Percentiles rank a stretch among this genome's conserved stretches.
These are phyloP conservation scores for Cordyceps militaris DNA, from an alignment of 2,329 filamentous ascomycete species.

Conservation along the genomic window DNA sequence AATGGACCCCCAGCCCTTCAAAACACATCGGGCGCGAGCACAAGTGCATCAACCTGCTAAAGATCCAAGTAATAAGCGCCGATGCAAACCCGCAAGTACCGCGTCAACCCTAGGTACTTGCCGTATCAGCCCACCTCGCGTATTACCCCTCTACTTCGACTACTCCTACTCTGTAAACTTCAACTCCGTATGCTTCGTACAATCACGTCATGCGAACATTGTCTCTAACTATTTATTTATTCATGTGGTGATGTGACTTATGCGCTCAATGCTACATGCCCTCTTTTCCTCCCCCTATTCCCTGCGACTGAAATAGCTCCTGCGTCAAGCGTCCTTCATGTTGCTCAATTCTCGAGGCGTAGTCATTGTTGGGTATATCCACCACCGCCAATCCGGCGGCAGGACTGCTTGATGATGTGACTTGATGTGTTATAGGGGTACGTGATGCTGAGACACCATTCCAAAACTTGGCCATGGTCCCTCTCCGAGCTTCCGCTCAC, in stretches of 20 bases:
- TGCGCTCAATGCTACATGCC: constrained; percentile 13
- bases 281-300: background rate
- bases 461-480: background rate
- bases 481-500: background rate
- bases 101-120: too few species aligned
- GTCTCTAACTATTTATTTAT: constrained; percentile 10
- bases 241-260: constrained; percentile 11
- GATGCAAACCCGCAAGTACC: background rate
- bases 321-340: background rate
- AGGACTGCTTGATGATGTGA: constrained; percentile 8
- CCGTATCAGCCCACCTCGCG: too few species aligned
- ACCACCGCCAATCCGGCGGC: constrained; percentile 5
- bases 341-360: background rate
- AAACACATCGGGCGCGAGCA: too few species aligned
- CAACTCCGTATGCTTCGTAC: too few species aligned
- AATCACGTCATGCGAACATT: too few species aligned
- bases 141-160: too few species aligned
- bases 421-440: constrained; percentile 9
- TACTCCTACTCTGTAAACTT: too few species aligned
- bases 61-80: too few species aligned
- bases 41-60: too few species aligned
- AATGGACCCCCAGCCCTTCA: too few species aligned
- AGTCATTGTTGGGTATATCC: constrained; percentile 11
- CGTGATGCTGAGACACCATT: background rate
- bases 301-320: background rate